Percentiles rank a stretch among this genome's conserved stretches.
phyloP scores from a whole-genome alignment of 2,329 filamentous ascomycete species.

The Xylariaceae sp. region DNA sequence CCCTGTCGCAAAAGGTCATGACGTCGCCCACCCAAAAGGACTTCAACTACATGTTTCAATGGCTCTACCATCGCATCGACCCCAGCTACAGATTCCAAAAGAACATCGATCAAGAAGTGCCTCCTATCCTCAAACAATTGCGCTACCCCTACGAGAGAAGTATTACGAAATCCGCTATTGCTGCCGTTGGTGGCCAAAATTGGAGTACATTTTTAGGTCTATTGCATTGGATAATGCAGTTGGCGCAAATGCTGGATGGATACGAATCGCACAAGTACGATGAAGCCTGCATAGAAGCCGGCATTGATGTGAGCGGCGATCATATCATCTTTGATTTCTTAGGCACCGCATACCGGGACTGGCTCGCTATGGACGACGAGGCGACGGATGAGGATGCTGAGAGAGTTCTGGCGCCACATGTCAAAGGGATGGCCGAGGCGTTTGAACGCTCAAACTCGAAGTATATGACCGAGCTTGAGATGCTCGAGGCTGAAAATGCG shows the following conservation, averaged over 20 bases:
- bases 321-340: slow-evolving; percentile 93
- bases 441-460: slow-evolving; percentile 83
- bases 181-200: slow-evolving; percentile 92
- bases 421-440: slow-evolving; percentile 80
- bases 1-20: slow-evolving; percentile 82
- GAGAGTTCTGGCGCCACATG: slow-evolving; percentile 73
- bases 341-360: slow-evolving; percentile 85
- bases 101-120: slow-evolving; percentile 91
- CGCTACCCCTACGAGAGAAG: slow-evolving; percentile 92
- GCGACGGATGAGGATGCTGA: slow-evolving; percentile 81
- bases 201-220: slow-evolving; percentile 93
- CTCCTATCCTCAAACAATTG: slow-evolving; percentile 85
- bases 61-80: slow-evolving; percentile 94
- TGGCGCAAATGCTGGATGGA: slow-evolving; percentile 88
- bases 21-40: slow-evolving; percentile 97
- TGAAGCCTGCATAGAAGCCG: slow-evolving; percentile 81
- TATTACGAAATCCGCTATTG: slow-evolving; percentile 94
- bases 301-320: slow-evolving; percentile 82
- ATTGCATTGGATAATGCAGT: slow-evolving; percentile 98
- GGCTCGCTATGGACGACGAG: slow-evolving; percentile 89
- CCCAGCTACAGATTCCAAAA: slow-evolving; percentile 91
- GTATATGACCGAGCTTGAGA: slow-evolving; percentile 77
- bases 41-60: slow-evolving; percentile 97
- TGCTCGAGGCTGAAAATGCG: slow-evolving; percentile 82
- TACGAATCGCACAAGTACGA: slow-evolving; percentile 78